Evolutionary conservation across 2,329 filamentous ascomycete species (phyloP).

Genomic region (Aspergillus sp.): DNA sequence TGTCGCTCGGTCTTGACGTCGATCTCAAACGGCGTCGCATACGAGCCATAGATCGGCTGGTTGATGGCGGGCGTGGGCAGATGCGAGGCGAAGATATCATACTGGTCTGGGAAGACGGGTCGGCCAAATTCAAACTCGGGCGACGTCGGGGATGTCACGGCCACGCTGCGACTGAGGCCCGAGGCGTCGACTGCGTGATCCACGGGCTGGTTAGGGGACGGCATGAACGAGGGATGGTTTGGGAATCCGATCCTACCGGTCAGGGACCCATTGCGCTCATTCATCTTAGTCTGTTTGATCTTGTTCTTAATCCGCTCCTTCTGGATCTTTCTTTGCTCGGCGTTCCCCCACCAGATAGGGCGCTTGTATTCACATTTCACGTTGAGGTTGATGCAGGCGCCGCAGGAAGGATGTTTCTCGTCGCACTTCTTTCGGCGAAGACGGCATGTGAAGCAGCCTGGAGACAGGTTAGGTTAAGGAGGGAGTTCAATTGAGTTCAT

Average conservation of each 20-base stretch:
- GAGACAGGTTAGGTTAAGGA: background rate
- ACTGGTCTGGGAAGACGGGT: slow-evolving; percentile 52
- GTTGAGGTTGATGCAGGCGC: slow-evolving; percentile 69
- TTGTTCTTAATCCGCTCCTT: slow-evolving; percentile 97
- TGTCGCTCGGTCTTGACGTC: slow-evolving; percentile 95
- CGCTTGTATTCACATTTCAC: slow-evolving; percentile 94
- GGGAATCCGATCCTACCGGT: slow-evolving; percentile 31
- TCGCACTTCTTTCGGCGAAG: slow-evolving; percentile 70
- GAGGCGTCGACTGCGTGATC: slow-evolving; percentile 13
- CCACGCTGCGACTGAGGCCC: slow-evolving; percentile 15
- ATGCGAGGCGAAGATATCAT: slow-evolving; percentile 44
- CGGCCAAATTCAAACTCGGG: slow-evolving; percentile 67
- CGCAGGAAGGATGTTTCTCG: slow-evolving; percentile 63
- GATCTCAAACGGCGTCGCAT: slow-evolving; percentile 76
- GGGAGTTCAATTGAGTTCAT: background rate
- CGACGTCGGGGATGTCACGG: slow-evolving; percentile 63
- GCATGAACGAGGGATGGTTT: background rate
- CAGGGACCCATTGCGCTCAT: slow-evolving; percentile 70
- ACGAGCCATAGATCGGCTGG: slow-evolving; percentile 55
- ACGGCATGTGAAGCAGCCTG: slow-evolving; percentile 68
- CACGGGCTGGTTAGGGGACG: slow-evolving; percentile 7
- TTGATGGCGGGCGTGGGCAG: slow-evolving; percentile 56
- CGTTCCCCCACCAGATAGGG: slow-evolving; percentile 96
- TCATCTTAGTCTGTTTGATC: slow-evolving; percentile 95
- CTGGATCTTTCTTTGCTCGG: slow-evolving; percentile 77